Conservation (phyloP, 805 yeast species). For the Kuraishia piskuri region DNA sequence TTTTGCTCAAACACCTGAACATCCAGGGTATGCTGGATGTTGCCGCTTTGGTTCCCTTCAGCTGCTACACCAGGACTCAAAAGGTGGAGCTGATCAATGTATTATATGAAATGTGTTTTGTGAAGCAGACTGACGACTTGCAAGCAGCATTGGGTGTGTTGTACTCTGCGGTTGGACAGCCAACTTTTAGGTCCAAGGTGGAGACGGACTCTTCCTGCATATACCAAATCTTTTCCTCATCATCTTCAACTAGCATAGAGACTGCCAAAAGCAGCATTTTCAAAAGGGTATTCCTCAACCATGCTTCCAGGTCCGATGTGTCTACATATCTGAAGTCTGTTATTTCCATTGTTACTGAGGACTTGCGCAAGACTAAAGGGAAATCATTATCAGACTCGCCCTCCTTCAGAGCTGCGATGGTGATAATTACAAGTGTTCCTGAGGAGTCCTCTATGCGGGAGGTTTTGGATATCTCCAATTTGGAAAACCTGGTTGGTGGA, state of each 20-base stretch:
- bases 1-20: conserved; percentile 1
- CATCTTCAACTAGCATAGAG: not conserved
- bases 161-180: conserved; percentile 32
- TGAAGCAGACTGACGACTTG: not conserved
- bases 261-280: not conserved
- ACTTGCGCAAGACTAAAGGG: not conserved
- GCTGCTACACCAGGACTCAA: conserved; percentile 32
- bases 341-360: not conserved
- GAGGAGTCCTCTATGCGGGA: not conserved
- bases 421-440: not conserved
- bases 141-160: conserved; percentile 16
- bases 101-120: conserved; percentile 7
- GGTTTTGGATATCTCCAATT: not conserved
- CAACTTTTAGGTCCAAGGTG: conserved; percentile 43
- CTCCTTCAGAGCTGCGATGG: not conserved
- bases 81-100: conserved; percentile 21
- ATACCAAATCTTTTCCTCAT: not conserved
- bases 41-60: conserved; percentile 34
- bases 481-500: not conserved
- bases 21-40: not conserved
- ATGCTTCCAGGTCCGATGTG: not conserved
- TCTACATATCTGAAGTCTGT: not conserved
- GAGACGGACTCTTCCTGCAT: conserved; percentile 30
- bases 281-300: not conserved
- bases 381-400: not conserved